A percentile compares a stretch with the other conserved stretches of the same genome.
Conservation (phyloP, 306 rosid species). For the Sechiopsis laciniata region DNA sequence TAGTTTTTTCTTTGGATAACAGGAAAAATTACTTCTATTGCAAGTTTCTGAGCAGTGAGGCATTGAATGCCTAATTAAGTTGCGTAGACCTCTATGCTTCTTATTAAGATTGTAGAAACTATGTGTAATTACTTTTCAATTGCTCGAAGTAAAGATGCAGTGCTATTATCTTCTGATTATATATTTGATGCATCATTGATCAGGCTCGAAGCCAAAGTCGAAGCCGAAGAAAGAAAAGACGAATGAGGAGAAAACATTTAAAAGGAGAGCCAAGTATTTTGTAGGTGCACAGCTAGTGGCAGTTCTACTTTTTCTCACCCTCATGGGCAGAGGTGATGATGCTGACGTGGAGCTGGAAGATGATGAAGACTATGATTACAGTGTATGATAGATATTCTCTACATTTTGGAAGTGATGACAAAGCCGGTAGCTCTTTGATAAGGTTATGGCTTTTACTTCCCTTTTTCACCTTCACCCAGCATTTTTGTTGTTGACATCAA, state of each 20-base stretch:
- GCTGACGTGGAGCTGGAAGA: conserved; percentile 53
- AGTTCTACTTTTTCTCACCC: conserved; percentile 64
- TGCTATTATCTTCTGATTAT: not conserved
- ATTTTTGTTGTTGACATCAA: conserved; percentile 11
- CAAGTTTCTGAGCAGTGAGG: conserved; percentile 4
- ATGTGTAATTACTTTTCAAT: not conserved
- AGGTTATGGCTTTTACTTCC: not conserved
- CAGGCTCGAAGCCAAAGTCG: conserved; percentile 31
- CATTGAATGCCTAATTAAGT: not conserved
- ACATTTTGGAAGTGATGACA: no score
- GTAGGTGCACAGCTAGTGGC: conserved; percentile 65
- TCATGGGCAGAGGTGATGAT: conserved; percentile 48
- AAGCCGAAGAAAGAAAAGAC: conserved; percentile 76
- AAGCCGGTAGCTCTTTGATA: not conserved
- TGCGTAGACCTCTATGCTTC: not conserved
- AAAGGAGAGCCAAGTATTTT: conserved; percentile 65
- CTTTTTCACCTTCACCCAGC: no score
- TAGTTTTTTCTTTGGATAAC: not conserved
- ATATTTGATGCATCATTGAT: not conserved
- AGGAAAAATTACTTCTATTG: not conserved
- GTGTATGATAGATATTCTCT: no score
- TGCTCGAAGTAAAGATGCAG: not conserved
- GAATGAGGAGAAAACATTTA: conserved; percentile 66
- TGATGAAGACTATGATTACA: conserved; percentile 39
- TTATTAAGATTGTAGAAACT: not conserved